Evolutionary conservation across 2,329 filamentous ascomycete species (phyloP), one percentile per base, ranked within the genome.

Genomic region (Endoconidiophora laricicola): DNA sequence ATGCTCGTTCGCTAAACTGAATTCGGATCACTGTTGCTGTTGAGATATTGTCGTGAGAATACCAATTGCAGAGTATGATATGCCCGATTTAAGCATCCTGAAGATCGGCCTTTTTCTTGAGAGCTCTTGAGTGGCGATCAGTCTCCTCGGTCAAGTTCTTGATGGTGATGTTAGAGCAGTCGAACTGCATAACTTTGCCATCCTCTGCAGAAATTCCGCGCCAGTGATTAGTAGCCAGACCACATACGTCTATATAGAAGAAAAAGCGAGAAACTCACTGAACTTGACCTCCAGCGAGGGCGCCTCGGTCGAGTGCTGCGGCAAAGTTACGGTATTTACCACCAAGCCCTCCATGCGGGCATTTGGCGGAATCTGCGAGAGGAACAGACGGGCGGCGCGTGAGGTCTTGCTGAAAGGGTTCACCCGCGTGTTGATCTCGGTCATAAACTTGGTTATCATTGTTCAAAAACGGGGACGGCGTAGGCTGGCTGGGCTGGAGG

Each of bases 391-490:
- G 38, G 86, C 88, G 22, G 88, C 82, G 61, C 86, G 87, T 55
- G 86, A 80, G 62, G 75, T 73, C 22, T 74, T 67, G 24, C 79
- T 83, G 75, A 96, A 96, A 38, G 91, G 90, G 67, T 94, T 94
- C 78, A 96, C 95, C 63, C 78, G 79, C 56, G 86, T 82, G 60
- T 75, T 79, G 59, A 96, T 79, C 63, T 86, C 78, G 63, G 87
- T 90, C 64, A 93, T 76, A 70, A 86, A 91, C 62, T 81, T 79
- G 53, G 84, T 90, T 54, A 91, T 85, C 86, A 91, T 91, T 47
- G 63, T 71, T 61, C 53, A 44, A 7, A 16, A 33, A 33, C 36
- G 16, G 23, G 36, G 26, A 24, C 10, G 18, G 3, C 10, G 22
- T 9, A 4, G n/a, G n/a, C 23, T 7, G 22, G 20, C 23, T 1